These are phyloP conservation scores for Sugiyamaella pinicola DNA, from an alignment of 1,139 yeast genomes.

Conservation along the genomic window DNA sequence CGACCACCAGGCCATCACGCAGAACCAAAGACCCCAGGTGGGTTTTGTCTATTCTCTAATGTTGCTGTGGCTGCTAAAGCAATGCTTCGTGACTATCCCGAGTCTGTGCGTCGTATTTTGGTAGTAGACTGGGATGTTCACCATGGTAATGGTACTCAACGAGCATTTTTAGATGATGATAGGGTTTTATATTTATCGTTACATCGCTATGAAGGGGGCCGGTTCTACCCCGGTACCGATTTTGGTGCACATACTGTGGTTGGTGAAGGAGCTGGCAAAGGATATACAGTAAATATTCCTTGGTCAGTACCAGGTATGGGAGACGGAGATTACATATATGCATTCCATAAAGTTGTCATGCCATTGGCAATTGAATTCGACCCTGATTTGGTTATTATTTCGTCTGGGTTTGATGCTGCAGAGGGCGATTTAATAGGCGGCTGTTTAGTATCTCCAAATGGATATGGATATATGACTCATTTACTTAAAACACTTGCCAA, in stretches of 20 bases:
- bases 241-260: constrained; percentile 76
- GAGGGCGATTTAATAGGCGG: constrained; percentile 99
- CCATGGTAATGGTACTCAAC: constrained; percentile 98
- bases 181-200: constrained; percentile 86
- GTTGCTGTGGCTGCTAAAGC: constrained; percentile 97
- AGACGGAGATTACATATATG: constrained; percentile 94
- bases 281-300: constrained; percentile 85
- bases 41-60: constrained; percentile 92
- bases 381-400: constrained; percentile 89
- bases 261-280: constrained; percentile 86
- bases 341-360: constrained; percentile 83
- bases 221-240: constrained; percentile 90
- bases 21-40: constrained; percentile 96
- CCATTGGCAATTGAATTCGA: constrained; percentile 88
- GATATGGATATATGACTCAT: constrained; percentile 96
- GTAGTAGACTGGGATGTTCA: constrained; percentile 97
- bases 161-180: constrained; percentile 85
- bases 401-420: constrained; percentile 98
- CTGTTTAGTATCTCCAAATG: constrained; percentile 92
- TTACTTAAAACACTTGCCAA: constrained; percentile 82
- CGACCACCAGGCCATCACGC: constrained; percentile 99
- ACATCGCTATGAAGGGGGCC: constrained; percentile 90
- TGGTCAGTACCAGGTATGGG: constrained; percentile 95
- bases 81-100: constrained; percentile 81
- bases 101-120: constrained; percentile 78